Conservation (phyloP, 306 rosid species). For the Vicia sativa region DNA sequence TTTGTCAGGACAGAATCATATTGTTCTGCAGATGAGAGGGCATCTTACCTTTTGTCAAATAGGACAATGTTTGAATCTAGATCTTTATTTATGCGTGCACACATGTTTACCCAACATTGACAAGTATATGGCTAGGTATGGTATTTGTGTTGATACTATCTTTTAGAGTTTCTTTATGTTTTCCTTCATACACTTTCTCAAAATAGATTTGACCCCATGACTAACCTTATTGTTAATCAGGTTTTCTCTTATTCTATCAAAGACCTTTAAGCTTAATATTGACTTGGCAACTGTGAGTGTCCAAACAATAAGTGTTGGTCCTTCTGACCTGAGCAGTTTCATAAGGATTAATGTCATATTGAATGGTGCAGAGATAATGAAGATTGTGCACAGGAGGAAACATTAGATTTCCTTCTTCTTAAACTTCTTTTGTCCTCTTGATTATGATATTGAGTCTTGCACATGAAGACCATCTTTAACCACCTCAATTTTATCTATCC, state of each 20-base stretch:
- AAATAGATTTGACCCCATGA: constrained; percentile 20
- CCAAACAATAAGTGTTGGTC: constrained; percentile 35
- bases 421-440: no score
- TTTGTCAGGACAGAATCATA: constrained; percentile 61
- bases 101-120: constrained; percentile 51
- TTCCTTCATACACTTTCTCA: background rate
- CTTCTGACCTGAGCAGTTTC: no score
- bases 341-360: no score
- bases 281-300: constrained; percentile 59
- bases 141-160: background rate
- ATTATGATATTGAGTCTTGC: no score
- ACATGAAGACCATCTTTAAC: no score
- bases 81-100: constrained; percentile 73
- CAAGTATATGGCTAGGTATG: constrained; percentile 80
- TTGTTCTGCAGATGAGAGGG: constrained; percentile 43
- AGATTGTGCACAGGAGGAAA: no score
- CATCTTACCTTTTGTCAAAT: constrained; percentile 46
- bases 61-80: constrained; percentile 58
- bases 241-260: constrained; percentile 81
- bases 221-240: constrained; percentile 45
- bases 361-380: no score
- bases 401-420: no score
- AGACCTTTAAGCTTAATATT: constrained; percentile 54
- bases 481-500: no score
- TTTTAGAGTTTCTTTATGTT: constrained; percentile 13